Base-by-base conservation (phyloP, 2,329 filamentous ascomycete genomes). In the Exophiala phaeomuriformis region DNA sequence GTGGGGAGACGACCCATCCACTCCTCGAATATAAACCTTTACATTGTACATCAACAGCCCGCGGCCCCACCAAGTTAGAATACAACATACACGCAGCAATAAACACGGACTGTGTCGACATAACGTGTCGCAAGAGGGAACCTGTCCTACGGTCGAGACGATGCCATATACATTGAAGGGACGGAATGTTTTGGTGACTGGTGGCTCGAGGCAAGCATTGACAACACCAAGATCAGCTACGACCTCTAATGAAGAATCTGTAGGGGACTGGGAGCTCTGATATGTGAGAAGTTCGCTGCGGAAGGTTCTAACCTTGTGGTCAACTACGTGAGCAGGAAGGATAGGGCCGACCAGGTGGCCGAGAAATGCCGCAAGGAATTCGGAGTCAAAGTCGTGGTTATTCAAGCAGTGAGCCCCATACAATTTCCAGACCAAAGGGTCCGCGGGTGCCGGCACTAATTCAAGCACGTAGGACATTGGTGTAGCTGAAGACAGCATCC, bases 211-310 rank as follows among this genome's bases (percentile, higher is more conserved):
- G 82, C 84, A 70, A 59, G 72, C 64, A n/a, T 32, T 28, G 19
- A 19, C 12, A 41, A 49, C 3, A 30, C 30, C 7, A 43, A 2
- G 10, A 3, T 31, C 27, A 27, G 5, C 33, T 8, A 30, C 19
- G 10, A 33, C 19, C 46, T 19, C 19, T 19, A 12, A 42, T 37
- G 30, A 36, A 27, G 28, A 52, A 19, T 9, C 45, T n/a, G n/a
- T 52, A 81, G 86, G 60, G 88, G 87, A 2, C 77, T 91, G 32
- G 88, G 88, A 35, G 86, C 85, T 41, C 74, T 83, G 2, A 76
- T 87, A 2, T 79, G 77, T 37, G 77, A 79, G 51, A 80, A 82
- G 32, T 88, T 90, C 62, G 86, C 86, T 5, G 71, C 76, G 27
- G 75, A 84, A 62, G 85, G 85, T 44, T 80, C 79, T 65, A 83